Evolutionary conservation across 441 rosid species (phyloP), one percentile per base, ranked within the genome.

Genomic region (Populus tomentosa): DNA sequence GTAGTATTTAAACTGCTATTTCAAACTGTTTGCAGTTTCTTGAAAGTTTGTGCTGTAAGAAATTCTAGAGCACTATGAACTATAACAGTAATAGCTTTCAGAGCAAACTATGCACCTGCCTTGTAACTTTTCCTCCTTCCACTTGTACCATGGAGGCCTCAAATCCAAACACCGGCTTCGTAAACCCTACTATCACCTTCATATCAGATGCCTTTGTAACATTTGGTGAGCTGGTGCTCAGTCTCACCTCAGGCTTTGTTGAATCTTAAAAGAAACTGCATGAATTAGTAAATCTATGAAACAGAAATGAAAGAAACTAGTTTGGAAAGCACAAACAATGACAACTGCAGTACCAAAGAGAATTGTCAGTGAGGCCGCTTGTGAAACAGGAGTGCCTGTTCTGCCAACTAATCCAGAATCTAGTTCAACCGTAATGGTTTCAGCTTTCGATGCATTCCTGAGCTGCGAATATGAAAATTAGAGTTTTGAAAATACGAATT

Each of bases 111-210:
- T 83, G 83, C 89, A 87, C 92, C 89, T 87, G 89, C 92, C 92
- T 89, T 87, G 80, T 83, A 79, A 89, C 73, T 85, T 78, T 83
- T 77, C 90, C 92, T 69, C 92, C 90, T 42, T 65, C 75, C 64
- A 87, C 87, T 46, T 84, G 75, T 65, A 89, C 81, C 84, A 80
- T 80, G 70, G 89, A 82, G 63, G 85, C 84, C 75, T 78, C 82
- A 73, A 87, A 87, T 16, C 88, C 86, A 59, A 89, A 87, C 80
- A 89, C 92, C 23, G 90, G 92, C 87, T 89, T 87, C 32, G 88
- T 82, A 74, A 89, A 89, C 82, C 84, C 89, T 59, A 82, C 87
- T 26, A 87, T 78, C 53, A 86, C 84, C 59, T 87, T 78, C 74
- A 87, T 85, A 77, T 75, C 67, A 32, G 84, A 74, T 24, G 80